Evolutionary conservation across 768 basidiomycete species (phyloP).

Genomic region (Mycena indigotica): DNA sequence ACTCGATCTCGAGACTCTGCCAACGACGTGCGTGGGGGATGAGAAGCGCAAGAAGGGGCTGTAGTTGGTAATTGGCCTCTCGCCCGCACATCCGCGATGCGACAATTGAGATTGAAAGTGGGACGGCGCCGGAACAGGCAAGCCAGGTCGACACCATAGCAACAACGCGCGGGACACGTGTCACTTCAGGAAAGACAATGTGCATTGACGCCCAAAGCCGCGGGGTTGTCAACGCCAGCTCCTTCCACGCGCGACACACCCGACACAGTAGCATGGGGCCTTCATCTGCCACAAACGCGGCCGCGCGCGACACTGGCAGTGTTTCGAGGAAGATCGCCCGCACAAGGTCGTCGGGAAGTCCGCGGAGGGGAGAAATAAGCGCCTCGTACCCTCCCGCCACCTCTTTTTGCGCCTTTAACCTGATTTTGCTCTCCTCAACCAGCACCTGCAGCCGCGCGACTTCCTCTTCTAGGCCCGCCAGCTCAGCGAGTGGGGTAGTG

Average conservation of each 20-base stretch:
- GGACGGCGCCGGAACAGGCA: not conserved
- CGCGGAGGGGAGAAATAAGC: not conserved
- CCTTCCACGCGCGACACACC: constrained; percentile 11
- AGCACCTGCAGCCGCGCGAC: not conserved
- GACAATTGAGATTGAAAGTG: not conserved
- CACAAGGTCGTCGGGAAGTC: not conserved
- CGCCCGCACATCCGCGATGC: not conserved
- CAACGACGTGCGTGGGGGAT: not conserved
- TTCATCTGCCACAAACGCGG: constrained; percentile 2
- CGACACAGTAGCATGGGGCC: constrained; percentile 11
- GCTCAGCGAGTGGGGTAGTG: not conserved
- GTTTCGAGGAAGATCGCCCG: not conserved
- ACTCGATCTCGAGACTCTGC: not conserved
- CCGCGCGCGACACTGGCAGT: not conserved
- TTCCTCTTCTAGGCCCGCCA: not conserved
- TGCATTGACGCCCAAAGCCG: constrained; percentile 12
- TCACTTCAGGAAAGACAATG: not conserved
- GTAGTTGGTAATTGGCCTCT: no score
- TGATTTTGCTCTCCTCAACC: not conserved
- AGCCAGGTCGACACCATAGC: not conserved
- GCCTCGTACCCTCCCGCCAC: not conserved
- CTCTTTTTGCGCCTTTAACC: not conserved
- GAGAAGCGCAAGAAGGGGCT: not conserved
- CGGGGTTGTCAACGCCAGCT: constrained; percentile 6
- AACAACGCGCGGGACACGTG: not conserved